Base-by-base conservation (phyloP, 176 grass and related monocot genomes). In the Zoysia japonica region DNA sequence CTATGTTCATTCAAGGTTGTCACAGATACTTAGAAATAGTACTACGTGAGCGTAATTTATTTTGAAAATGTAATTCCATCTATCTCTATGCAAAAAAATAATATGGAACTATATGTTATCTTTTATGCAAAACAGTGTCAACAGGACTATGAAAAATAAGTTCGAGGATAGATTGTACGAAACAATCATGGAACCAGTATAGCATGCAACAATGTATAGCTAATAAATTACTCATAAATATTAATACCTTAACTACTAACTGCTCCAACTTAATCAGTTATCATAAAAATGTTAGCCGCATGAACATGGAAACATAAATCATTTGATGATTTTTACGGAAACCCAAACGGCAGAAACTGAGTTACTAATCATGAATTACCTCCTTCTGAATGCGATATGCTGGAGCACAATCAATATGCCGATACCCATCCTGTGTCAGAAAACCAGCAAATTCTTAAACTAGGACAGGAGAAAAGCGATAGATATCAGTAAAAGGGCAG, bases 311-410 rank as follows among this genome's bases (percentile, higher is more conserved):
- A 28, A 28, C 28, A 28, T 28, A 28, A 28, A 28, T 28, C 28
- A 28, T 28, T 28, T 28, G 28, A 28, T 28, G 28, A 28, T 28
- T 28, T 28, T 28, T 28, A 28, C 28, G 28, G 15, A 6, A 9
- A 40, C 2, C 19, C 12, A 1, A 76, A 48, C 45, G 14, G 4
- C 41, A 49, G 16, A 40, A 5, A 43, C 55, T 19, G 10, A 35
- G n/a, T 47, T 20, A 82, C 36, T 60, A 64, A 75, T 73, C 13
- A 77, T 61, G 65, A 80, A 54, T 17, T 2, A 61, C 57, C 57
- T 61, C 57, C 57, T 61, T 35, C 57, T 61, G 19, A 3, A 35
- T 61, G 19, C 4, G 19, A 9, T 61, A 61, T 0, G 20, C 57
- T 35, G 57, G 57, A 61, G 57, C 57, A 61, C 57, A 61, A 61